These are phyloP conservation scores for Auricularia sp. DNA, from an alignment of 768 basidiomycete genomes.

Conservation along the genomic window DNA sequence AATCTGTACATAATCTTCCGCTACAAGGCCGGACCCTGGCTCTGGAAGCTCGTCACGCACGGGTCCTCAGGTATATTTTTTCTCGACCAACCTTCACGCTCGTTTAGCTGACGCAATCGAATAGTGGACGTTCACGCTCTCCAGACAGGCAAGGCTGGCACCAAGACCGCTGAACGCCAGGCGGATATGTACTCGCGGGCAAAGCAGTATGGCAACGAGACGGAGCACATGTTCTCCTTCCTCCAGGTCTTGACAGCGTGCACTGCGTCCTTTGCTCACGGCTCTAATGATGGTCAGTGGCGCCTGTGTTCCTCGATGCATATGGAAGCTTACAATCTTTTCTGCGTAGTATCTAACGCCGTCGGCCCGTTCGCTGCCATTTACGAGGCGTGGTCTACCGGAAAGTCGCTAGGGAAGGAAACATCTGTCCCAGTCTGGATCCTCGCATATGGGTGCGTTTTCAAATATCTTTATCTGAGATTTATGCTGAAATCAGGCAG, in stretches of 20 bases:
- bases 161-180: conserved; percentile 20
- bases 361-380: conserved; percentile 7
- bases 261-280: conserved; percentile 33
- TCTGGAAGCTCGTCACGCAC: conserved; percentile 8
- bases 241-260: conserved; percentile 33
- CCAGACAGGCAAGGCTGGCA: background rate
- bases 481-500: background rate
- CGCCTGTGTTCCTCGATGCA: background rate
- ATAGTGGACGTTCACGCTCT: conserved; percentile 23
- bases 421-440: conserved; percentile 27
- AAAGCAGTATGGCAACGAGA: conserved; percentile 30
- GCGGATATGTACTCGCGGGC: conserved; percentile 21
- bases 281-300: conserved; percentile 27
- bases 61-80: conserved; percentile 5
- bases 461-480: background rate
- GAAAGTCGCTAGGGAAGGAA: conserved; percentile 17
- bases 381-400: conserved; percentile 26
- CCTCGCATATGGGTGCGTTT: conserved; percentile 22
- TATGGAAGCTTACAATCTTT: conserved; percentile 11
- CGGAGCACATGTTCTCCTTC: conserved; percentile 33
- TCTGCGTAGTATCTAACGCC: conserved; percentile 7
- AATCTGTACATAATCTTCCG: conserved; percentile 26
- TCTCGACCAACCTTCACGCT: too few relatives aligned
- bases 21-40: conserved; percentile 15
- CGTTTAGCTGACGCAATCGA: background rate